Conservation (phyloP, 2,329 filamentous ascomycete genomes). For the Ophiosphaerella herpotricha region DNA sequence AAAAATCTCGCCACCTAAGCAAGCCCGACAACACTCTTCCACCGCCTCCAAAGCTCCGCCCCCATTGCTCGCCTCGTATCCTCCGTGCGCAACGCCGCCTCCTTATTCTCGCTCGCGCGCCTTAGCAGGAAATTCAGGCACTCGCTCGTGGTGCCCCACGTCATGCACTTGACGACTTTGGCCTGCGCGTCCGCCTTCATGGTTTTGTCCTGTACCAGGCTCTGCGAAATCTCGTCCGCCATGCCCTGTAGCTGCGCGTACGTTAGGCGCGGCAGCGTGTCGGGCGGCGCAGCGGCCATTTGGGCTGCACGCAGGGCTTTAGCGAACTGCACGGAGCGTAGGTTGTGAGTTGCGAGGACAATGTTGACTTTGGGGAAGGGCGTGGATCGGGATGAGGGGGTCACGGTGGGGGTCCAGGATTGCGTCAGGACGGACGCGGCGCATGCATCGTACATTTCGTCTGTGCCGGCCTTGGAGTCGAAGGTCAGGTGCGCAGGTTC, state of each 20-base stretch:
- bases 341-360: slow-evolving; percentile 56
- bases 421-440: slow-evolving; percentile 69
- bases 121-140: slow-evolving; percentile 76
- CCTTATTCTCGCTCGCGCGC: slow-evolving; percentile 64
- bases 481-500: slow-evolving; percentile 59
- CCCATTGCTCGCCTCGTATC: slow-evolving; percentile 59
- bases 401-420: slow-evolving; percentile 62
- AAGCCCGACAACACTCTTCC: slow-evolving; percentile 33
- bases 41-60: slow-evolving; percentile 52
- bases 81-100: slow-evolving; percentile 61
- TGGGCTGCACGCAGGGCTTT: slow-evolving; percentile 8
- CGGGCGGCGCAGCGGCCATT: slow-evolving; percentile 27
- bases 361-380: slow-evolving; percentile 68
- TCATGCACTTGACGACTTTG: slow-evolving; percentile 60
- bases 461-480: slow-evolving; percentile 59
- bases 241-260: slow-evolving; percentile 92
- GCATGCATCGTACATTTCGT: slow-evolving; percentile 71
- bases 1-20: slow-evolving; percentile 10
- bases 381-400: slow-evolving; percentile 78
- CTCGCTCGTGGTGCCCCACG: slow-evolving; percentile 66
- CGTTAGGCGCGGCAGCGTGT: slow-evolving; percentile 43
- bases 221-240: slow-evolving; percentile 85
- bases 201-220: slow-evolving; percentile 53
- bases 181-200: slow-evolving; percentile 44
- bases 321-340: slow-evolving; percentile 23